phyloP scores from a whole-genome alignment of 805 yeast genomes.

The Myxozyma neotropica region DNA sequence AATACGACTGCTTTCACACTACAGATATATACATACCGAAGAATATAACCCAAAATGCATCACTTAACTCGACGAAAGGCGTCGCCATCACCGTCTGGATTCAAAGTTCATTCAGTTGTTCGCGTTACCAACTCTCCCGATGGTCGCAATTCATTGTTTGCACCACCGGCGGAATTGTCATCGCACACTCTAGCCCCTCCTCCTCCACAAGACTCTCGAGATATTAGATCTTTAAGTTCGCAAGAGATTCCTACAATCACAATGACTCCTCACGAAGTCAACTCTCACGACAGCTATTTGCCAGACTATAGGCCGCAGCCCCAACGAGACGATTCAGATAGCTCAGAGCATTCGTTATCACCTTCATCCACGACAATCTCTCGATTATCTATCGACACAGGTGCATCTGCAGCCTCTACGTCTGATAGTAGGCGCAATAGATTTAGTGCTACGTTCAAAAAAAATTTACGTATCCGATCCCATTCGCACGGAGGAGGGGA shows the following conservation, averaged over 20 bases:
- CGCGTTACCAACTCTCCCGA: background rate
- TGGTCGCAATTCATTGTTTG: background rate
- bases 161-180: background rate
- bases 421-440: constrained; percentile 3
- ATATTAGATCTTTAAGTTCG: background rate
- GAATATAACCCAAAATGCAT: no score
- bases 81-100: background rate
- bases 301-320: background rate
- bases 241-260: background rate
- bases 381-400: background rate
- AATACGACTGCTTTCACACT: no score
- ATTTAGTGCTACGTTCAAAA: constrained; percentile 6
- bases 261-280: background rate
- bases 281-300: background rate
- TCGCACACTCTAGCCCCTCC: background rate
- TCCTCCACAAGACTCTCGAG: background rate
- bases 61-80: background rate
- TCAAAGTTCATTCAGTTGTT: constrained; percentile 8
- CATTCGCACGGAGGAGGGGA: background rate
- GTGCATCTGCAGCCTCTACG: background rate
- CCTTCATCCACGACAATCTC: background rate
- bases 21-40: no score
- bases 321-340: background rate
- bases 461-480: background rate
- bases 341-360: background rate